A percentile compares a stretch with the other conserved stretches of the same genome.
These are phyloP conservation scores for Alternaria brassicae DNA, from an alignment of 2,329 filamentous ascomycete species.

Conservation along the genomic window DNA sequence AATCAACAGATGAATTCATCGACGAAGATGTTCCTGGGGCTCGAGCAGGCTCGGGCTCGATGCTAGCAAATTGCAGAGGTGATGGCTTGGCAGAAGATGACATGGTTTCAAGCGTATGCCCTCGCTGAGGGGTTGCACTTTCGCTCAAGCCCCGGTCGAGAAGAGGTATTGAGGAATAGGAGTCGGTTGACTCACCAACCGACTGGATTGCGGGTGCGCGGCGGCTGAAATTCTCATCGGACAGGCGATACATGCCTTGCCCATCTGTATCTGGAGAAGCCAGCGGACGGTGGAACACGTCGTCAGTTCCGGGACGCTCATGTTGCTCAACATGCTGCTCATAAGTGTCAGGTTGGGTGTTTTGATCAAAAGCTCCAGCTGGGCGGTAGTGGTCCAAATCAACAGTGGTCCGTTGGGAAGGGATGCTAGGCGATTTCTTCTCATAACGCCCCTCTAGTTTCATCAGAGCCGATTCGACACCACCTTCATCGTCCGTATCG, in stretches of 20 bases:
- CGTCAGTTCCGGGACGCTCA: slow-evolving; percentile 30
- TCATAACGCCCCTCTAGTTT: slow-evolving; percentile 91
- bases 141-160: slow-evolving; percentile 68
- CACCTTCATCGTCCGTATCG: slow-evolving; percentile 76
- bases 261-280: slow-evolving; percentile 32
- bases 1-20: slow-evolving; percentile 59
- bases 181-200: slow-evolving; percentile 69
- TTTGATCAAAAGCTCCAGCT: slow-evolving; percentile 24
- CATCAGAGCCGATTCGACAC: slow-evolving; percentile 87
- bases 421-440: slow-evolving; percentile 50
- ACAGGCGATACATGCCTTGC: slow-evolving; percentile 42
- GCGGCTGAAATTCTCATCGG: slow-evolving; percentile 40
- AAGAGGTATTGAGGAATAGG: slow-evolving; percentile 78
- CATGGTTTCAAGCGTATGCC: slow-evolving; percentile 56
- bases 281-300: slow-evolving; percentile 36
- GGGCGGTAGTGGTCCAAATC: slow-evolving; percentile 35
- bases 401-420: slow-evolving; percentile 28
- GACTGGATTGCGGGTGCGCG: slow-evolving; percentile 44
- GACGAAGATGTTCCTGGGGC: slow-evolving; percentile 37
- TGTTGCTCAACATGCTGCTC: slow-evolving; percentile 31
- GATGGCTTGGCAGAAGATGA: slow-evolving; percentile 52
- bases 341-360: slow-evolving; percentile 26
- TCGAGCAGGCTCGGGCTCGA: slow-evolving; percentile 23
- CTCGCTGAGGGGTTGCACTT: slow-evolving; percentile 25
- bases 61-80: slow-evolving; percentile 37